Conservation (phyloP, 2,329 filamentous ascomycete species). For the Pyrenochaeta sp. region DNA sequence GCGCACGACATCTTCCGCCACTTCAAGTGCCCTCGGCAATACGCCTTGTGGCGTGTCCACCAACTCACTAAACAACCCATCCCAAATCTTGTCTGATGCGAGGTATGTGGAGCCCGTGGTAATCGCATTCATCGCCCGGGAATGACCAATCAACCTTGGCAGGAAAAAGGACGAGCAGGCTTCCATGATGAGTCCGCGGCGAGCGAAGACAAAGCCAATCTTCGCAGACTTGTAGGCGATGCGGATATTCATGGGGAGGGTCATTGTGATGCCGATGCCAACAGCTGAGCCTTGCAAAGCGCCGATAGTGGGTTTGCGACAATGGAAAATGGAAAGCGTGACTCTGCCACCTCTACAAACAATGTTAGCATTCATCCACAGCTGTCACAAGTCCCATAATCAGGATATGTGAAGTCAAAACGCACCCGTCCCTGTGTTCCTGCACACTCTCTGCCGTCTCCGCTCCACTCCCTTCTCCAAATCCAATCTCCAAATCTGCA, state of each 20-base stretch:
- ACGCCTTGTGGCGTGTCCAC: constrained; percentile 67
- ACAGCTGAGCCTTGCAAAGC: constrained; percentile 66
- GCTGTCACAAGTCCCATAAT: not conserved
- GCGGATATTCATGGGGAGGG: constrained; percentile 64
- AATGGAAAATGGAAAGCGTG: constrained; percentile 63
- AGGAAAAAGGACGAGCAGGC: constrained; percentile 76
- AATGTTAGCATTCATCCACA: no score
- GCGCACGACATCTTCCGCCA: constrained; percentile 71
- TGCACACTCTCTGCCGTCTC: constrained; percentile 50
- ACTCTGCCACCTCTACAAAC: constrained; percentile 53
- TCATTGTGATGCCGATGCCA: constrained; percentile 67
- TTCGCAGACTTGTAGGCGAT: constrained; percentile 66
- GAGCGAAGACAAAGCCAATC: constrained; percentile 77
- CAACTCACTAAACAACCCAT: constrained; percentile 72
- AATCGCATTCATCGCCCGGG: constrained; percentile 69
- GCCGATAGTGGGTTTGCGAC: constrained; percentile 65
- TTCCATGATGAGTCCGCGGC: constrained; percentile 76
- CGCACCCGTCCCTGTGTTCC: constrained; percentile 64
- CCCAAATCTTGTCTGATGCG: constrained; percentile 60
- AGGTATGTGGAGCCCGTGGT: constrained; percentile 72
- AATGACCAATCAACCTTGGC: constrained; percentile 72
- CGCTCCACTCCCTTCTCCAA: constrained; percentile 52
- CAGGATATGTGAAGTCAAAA: not conserved
- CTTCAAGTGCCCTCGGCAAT: constrained; percentile 68
- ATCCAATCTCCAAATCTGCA: constrained; percentile 64